Evolutionary conservation across 345 rosid species (phyloP).

Genomic region (Gossypium turneri): DNA sequence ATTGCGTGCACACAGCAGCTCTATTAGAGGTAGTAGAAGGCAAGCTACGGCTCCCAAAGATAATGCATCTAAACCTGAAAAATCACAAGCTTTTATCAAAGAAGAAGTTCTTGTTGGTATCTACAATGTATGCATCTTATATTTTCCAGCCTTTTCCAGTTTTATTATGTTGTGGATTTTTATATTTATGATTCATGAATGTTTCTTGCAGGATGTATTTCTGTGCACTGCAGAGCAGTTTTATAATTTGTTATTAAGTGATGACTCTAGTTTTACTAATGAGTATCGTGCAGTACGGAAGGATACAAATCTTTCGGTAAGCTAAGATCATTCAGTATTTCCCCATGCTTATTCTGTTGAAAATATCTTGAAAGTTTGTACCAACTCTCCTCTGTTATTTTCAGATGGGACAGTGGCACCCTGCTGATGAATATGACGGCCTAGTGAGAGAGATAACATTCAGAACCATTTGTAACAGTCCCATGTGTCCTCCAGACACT

Average conservation of each 20-base stretch:
- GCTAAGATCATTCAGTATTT: slow-evolving; percentile 21
- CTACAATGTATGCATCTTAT: slow-evolving; percentile 47
- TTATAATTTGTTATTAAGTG: slow-evolving; percentile 55
- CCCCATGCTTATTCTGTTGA: too few relatives aligned
- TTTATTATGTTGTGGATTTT: slow-evolving; percentile 5
- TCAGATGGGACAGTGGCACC: slow-evolving; percentile 93
- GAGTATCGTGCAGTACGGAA: slow-evolving; percentile 70
- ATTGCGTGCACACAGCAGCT: slow-evolving; percentile 91
- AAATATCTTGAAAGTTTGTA: slow-evolving; percentile 1
- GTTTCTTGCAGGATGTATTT: slow-evolving; percentile 55
- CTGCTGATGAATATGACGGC: slow-evolving; percentile 89
- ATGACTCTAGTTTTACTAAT: slow-evolving; percentile 56
- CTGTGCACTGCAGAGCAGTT: slow-evolving; percentile 73
- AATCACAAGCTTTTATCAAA: slow-evolving; percentile 63
- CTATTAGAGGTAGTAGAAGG: slow-evolving; percentile 51
- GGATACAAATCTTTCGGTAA: slow-evolving; percentile 78
- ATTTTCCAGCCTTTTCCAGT: slow-evolving; percentile 12
- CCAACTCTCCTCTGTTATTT: slow-evolving; percentile 24
- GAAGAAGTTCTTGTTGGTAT: slow-evolving; percentile 80
- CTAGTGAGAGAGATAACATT: slow-evolving; percentile 92
- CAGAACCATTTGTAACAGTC: slow-evolving; percentile 79
- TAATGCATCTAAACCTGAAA: slow-evolving; percentile 42
- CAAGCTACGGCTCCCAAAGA: slow-evolving; percentile 46
- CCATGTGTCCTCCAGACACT: slow-evolving; percentile 99
- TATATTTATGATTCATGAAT: slow-evolving; percentile 16